Evolutionary conservation across 805 yeast species (phyloP), one percentile per base, ranked within the genome.

Genomic region (Hanseniaspora guilliermondii): DNA sequence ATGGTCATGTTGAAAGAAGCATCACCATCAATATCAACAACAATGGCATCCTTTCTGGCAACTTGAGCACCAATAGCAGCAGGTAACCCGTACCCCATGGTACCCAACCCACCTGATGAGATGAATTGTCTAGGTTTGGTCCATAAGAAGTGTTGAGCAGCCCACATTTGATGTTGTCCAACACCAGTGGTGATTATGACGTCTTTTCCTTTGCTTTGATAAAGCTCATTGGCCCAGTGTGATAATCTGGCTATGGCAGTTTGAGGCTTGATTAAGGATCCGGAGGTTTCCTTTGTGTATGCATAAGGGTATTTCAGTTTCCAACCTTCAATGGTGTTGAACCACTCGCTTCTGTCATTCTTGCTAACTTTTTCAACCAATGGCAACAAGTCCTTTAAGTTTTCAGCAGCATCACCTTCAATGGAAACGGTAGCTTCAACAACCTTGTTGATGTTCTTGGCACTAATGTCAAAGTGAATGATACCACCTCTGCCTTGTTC

Each of bases 121-220:
- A 91, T 85, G 74, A 93, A 83, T 49, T 94, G 77, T 70, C 97
- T 81, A 63, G 98, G 98, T 59, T 78, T 73, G 58, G 82, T 83
- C 96, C 97, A 91, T 52, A 88, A 80, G 80, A 85, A 89, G 71
- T 88, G 89, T 74, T 93, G 98, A 30, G 97, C 97, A 38, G 97
- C 94, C 98, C 98, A 91, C 98, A 91, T 91, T 75, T 91, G 98
- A 77, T 91, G 98, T 76, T 93, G 98, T 58, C 98, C 98, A 53
- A 93, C 97, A 76, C 98, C 98, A 37, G 98, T 93, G 53, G 97
- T 85, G 62, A 91, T 83, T 62, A 89, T 79, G 56, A 87, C 88
- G 62, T 85, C 89, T 65, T 79, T 85, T 6, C 53, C 53, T n/a
- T 63, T 64, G 22, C 62, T 54, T 62, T 69, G 68, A 27, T 47